Evolutionary conservation across 2,329 filamentous ascomycete species (phyloP).

Genomic region (Aspergillus candidus): DNA sequence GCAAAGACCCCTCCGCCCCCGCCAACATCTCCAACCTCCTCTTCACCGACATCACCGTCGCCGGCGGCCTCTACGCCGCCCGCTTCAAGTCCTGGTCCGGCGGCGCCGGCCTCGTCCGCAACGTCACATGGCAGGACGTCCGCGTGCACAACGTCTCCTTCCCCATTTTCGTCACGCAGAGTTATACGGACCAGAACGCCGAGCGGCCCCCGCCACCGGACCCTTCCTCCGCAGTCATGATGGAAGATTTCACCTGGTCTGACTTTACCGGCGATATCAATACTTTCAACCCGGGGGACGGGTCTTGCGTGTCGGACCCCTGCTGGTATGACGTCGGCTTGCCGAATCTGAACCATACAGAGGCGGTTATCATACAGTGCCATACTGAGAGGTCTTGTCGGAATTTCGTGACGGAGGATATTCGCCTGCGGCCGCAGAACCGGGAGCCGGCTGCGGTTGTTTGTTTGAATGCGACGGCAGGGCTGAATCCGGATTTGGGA

Average conservation of each 20-base stretch:
- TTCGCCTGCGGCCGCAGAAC: conserved; percentile 29
- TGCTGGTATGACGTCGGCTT: conserved; percentile 42
- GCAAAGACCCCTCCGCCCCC: conserved; percentile 29
- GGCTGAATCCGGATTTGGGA: conserved; percentile 30
- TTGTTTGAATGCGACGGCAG: conserved; percentile 31
- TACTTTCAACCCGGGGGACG: conserved; percentile 38
- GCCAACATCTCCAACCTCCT: conserved; percentile 39
- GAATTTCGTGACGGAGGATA: conserved; percentile 28
- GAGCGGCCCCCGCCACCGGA: conserved; percentile 26
- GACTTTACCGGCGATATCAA: conserved; percentile 41
- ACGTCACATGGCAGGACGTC: conserved; percentile 43
- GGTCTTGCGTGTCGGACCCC: conserved; percentile 38
- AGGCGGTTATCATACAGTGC: conserved; percentile 40
- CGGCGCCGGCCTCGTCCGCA: conserved; percentile 38
- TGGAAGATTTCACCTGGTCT: conserved; percentile 40
- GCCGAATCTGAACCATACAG: conserved; percentile 34
- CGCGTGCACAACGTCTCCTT: conserved; percentile 41
- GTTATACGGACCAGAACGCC: conserved; percentile 38
- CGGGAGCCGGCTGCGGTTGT: conserved; percentile 24
- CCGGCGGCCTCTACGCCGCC: conserved; percentile 38
- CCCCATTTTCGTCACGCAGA: conserved; percentile 44
- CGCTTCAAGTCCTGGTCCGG: conserved; percentile 43
- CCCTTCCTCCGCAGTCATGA: conserved; percentile 35
- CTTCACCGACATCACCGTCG: conserved; percentile 41
- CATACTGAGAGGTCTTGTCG: conserved; percentile 36